Conservation (phyloP, 2,329 filamentous ascomycete genomes). For the Acrocalymma vagum region DNA sequence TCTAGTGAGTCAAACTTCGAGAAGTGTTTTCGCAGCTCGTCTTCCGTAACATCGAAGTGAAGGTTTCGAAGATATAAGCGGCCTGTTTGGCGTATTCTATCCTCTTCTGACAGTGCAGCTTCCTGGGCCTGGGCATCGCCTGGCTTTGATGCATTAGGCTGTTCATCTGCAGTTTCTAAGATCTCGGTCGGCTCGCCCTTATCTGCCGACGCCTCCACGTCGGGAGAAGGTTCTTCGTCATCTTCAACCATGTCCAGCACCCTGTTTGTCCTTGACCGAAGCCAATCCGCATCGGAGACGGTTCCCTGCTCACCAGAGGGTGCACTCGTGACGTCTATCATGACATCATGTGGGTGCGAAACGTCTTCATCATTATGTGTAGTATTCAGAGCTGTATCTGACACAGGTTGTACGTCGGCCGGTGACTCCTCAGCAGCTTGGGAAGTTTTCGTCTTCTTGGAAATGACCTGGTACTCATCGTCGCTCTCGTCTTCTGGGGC, state of each 20-base stretch:
- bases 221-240: conserved; percentile 58
- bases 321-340: conserved; percentile 22
- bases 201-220: conserved; percentile 13
- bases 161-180: conserved; percentile 6
- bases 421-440: conserved; percentile 6
- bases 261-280: conserved; percentile 86
- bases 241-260: conserved; percentile 85
- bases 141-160: conserved; percentile 10
- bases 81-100: conserved; percentile 74
- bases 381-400: conserved; percentile 2
- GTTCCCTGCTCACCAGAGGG: conserved; percentile 45
- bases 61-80: conserved; percentile 91
- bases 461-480: conserved; percentile 75
- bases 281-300: conserved; percentile 86
- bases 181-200: conserved; percentile 3
- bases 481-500: conserved; percentile 67
- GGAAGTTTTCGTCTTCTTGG: conserved; percentile 53
- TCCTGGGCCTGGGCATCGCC: conserved; percentile 48
- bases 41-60: conserved; percentile 79
- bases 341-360: conserved; percentile 12
- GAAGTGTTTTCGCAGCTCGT: conserved; percentile 79
- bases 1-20: conserved; percentile 76
- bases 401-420: conserved; percentile 10
- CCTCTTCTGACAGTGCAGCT: conserved; percentile 55
- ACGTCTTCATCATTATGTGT: conserved; percentile 1